Base-by-base conservation (phyloP, 495 filamentous ascomycete species). In the Schizothecium vesticola region DNA sequence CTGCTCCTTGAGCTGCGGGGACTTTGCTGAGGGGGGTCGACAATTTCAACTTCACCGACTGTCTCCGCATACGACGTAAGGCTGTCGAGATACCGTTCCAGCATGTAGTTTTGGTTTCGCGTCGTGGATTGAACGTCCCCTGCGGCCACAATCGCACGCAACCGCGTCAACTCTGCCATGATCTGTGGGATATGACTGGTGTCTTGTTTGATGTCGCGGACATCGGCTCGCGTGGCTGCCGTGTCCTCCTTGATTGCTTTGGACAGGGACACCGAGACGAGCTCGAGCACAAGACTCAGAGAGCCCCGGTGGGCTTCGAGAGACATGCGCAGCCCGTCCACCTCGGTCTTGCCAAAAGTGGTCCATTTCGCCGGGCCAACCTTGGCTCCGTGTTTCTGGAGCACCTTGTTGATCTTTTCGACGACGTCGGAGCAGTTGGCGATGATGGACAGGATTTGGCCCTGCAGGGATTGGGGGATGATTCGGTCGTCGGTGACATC, bases 221-320 rank as follows among this genome's bases (percentile, higher is more conserved):
- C 63, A 12, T 36, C 61, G 31, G 23, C 31, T 21, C 61, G 57
- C 25, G 62, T 59, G 25, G 61, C 63, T 13, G 58, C n/a, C 2
- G 36, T 60, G 55, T 70, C 68, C 1, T 63, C 63, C 21, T 59
- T 64, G 11, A 66, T 59, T 10, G 57, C 11, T 13, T 58, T 66
- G 5, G 68, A 66, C n/a, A 70, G 51, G 7, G 69, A 74, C 61
- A 73, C 12, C 16, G 65, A 66, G n/a, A 73, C 67, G 16, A 75
- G 69, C 23, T 76, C 72, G 5, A 77, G 67, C 0, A 71, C 69
- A 24, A 76, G 67, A n/a, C 68, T 74, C 12, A 77, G 64, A 0
- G 69, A 66, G 10, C 66, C 72, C 12, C 72, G 73, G 58, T 76
- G 69, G 12, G 75, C 74, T 64, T 77, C 72, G 24, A 77, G 68